Percentiles rank a stretch among this genome's conserved stretches.
These are phyloP conservation scores for Hypoxylon crocopeplum DNA, from an alignment of 495 filamentous ascomycete genomes.

Conservation along the genomic window DNA sequence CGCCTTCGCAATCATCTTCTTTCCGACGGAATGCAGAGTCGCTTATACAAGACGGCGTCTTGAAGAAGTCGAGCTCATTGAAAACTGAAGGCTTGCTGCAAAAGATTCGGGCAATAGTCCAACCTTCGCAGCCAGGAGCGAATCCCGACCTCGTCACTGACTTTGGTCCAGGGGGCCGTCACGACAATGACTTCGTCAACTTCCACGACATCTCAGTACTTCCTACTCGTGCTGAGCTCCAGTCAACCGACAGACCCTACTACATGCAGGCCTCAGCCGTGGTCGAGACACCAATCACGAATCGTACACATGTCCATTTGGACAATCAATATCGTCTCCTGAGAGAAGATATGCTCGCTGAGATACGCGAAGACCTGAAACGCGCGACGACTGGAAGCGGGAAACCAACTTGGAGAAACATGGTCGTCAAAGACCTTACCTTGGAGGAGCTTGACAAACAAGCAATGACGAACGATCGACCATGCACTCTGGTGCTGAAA, in stretches of 20 bases:
- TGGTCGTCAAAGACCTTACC: conserved; percentile 34
- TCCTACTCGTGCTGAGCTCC: conserved; percentile 74
- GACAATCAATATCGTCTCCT: conserved; percentile 84
- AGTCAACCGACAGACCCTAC: conserved; percentile 63
- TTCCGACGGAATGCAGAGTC: conserved; percentile 44
- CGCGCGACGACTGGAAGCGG: conserved; percentile 52
- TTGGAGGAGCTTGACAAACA: conserved; percentile 36
- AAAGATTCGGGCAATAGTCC: conserved; percentile 18
- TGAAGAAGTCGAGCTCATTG: conserved; percentile 44
- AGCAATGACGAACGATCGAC: conserved; percentile 32
- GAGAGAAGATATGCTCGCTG: conserved; percentile 75
- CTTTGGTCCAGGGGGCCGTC: conserved; percentile 67
- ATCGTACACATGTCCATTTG: conserved; percentile 60
- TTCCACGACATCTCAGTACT: conserved; percentile 68
- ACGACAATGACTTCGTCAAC: conserved; percentile 77
- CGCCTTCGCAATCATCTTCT: conserved; percentile 33
- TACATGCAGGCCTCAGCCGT: conserved; percentile 58
- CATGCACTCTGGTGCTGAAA: conserved; percentile 54
- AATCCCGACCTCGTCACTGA: conserved; percentile 3
- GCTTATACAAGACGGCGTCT: conserved; percentile 33
- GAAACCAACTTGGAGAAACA: conserved; percentile 37
- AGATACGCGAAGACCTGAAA: conserved; percentile 67
- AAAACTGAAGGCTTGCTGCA: conserved; percentile 20
- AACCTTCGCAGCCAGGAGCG: conserved; percentile 8
- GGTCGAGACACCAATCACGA: conserved; percentile 37